Base-by-base conservation (phyloP, 1,284 basidiomycete species). In the Fereydounia khargensis region DNA sequence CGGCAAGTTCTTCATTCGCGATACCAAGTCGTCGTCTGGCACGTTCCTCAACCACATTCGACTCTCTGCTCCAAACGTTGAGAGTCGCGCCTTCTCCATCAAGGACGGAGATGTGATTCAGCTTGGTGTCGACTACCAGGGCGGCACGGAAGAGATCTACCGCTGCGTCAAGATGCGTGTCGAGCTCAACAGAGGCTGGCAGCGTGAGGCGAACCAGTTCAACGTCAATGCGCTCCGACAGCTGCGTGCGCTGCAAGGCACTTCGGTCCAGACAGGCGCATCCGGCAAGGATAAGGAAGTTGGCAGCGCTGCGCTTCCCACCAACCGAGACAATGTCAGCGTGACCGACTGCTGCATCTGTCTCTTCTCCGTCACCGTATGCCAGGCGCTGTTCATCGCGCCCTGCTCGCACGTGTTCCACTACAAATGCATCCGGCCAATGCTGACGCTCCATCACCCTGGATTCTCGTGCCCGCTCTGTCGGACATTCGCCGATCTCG, bases 41-140 rank as follows among this genome's bases (percentile, higher is more conserved):
- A 98, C 95, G 0, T 98, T 98, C 77, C 80, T 98, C 51, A 98
- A 98, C 77, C 95, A 97, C 74, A 85, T 94, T 50, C 80, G 94
- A 18, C 81, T 98, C 9, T 87, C 86, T 25, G 82, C 85, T 0
- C 91, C 94, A 10, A 88, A 87, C 43, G 82, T 84, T 11, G 90
- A 94, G 41, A 67, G 63, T 24, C 80, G 84, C 30, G 83, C 90
- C 0, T 86, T 83, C 58, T 83, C 84, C 56, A 81, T 98, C 68
- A 89, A 88, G 77, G 94, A 97, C 59, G 94, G 94, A 1, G 94
- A 98, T 77, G 83, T 97, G 14, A 79, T 98, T 6, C 94, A 98
- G 78, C 84, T 97, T 1, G 94, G 94, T 1, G 91, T 98, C 23
- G 95, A 98, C 76, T 98, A 96, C 77, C 94, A 97, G 77, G 94